Conservation (phyloP, 2,329 filamentous ascomycete genomes). For the Beauveria sp. region DNA sequence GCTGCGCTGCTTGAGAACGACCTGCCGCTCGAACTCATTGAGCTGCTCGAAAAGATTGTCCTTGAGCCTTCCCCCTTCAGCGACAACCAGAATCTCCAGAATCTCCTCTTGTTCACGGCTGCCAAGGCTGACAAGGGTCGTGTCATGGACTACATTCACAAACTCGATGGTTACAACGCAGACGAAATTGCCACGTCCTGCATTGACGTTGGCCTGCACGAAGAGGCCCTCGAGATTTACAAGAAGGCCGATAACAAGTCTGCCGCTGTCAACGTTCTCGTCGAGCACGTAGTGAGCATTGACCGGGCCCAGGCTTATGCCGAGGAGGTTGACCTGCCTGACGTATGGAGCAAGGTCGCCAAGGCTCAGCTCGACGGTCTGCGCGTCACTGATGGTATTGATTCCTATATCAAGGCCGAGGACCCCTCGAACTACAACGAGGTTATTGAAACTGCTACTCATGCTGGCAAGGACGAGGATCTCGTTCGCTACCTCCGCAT, state of each 20-base stretch:
- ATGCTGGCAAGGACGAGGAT: slow-evolving; percentile 95
- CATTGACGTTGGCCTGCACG: slow-evolving; percentile 88
- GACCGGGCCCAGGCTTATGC: slow-evolving; percentile 94
- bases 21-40: slow-evolving; percentile 87
- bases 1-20: slow-evolving; percentile 88
- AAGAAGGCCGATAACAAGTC: slow-evolving; percentile 93
- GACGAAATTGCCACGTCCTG: slow-evolving; percentile 90
- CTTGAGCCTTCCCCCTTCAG: slow-evolving; percentile 99
- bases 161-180: slow-evolving; percentile 79
- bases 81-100: slow-evolving; percentile 94
- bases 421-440: slow-evolving; percentile 91
- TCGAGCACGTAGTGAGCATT: slow-evolving; percentile 96
- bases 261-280: slow-evolving; percentile 81
- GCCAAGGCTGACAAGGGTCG: slow-evolving; percentile 93
- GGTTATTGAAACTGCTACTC: slow-evolving; percentile 91
- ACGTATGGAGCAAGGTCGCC: slow-evolving; percentile 97
- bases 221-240: slow-evolving; percentile 97
- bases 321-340: slow-evolving; percentile 84
- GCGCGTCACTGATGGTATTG: slow-evolving; percentile 83
- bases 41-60: slow-evolving; percentile 97
- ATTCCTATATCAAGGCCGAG: slow-evolving; percentile 92
- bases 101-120: slow-evolving; percentile 90
- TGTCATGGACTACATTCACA: slow-evolving; percentile 93
- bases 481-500: slow-evolving; percentile 94
- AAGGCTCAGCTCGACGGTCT: slow-evolving; percentile 97